Base-by-base conservation (phyloP, 2,329 filamentous ascomycete species). In the Phaeosphaeria sp. region DNA sequence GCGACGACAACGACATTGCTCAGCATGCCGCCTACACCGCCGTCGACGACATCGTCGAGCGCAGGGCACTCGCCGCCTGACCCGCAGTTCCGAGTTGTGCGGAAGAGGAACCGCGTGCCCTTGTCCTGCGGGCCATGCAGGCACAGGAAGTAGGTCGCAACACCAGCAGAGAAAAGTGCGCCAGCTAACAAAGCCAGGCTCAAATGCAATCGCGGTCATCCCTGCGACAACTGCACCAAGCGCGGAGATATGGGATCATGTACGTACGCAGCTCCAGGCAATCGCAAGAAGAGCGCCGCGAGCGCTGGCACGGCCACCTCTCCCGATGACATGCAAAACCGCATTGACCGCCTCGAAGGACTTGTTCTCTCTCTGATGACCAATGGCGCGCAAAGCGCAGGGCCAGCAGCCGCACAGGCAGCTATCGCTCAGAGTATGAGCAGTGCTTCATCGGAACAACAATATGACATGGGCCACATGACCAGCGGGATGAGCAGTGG, bases 321-420 rank as follows among this genome's bases (percentile, higher is more conserved):
- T 67, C 92, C 94, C 50, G 93, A 97, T 84, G 94, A 97, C 78
- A 97, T 98, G 94, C 94, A 98, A 81, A 96, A 96, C 74, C 90
- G 95, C 76, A 98, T 98, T 80, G 93, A 98, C 81, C 88, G 94
- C 69, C 84, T 98, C 65, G 94, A 98, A 84, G 90, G 91, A 68
- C 82, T 98, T 76, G 94, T 98, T 60, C 80, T 98, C 64, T 96
- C 92, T 25, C 79, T 98, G 73, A 97, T 98, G 94, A 94, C 94
- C 72, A 93, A 91, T 76, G 92, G 92, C 56, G 85, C 83, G n/a
- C 82, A 85, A 64, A 83, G 85, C 54, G 82, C 84, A 47, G 86
- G 86, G 21, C 82, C 83, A 3, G 77, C 83, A 18, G 86, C 86
- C 49, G 86, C 86, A n/a, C 82, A 85, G 56, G 85, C 86, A 33